A percentile compares a stretch with the other conserved stretches of the same genome.
Conservation (phyloP, 345 rosid species). For the Hibiscus mutabilis region DNA sequence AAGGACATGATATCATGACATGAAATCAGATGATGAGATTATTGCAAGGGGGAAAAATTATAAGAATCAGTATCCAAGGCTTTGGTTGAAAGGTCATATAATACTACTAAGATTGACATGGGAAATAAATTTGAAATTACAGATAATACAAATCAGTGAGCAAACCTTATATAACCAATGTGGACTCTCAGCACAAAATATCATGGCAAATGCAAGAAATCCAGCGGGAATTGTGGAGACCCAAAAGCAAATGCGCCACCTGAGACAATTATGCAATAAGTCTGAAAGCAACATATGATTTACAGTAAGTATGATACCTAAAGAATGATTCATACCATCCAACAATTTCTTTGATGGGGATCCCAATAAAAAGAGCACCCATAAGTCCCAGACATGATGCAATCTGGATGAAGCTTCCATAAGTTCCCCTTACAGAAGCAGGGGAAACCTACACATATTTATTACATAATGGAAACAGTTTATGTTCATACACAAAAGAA, state of each 20-base stretch:
- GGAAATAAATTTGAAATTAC: not conserved
- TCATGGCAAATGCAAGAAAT: constrained; percentile 67
- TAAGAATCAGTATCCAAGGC: not conserved
- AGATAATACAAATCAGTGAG: not conserved
- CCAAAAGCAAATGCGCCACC: constrained; percentile 99
- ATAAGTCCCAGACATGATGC: constrained; percentile 91
- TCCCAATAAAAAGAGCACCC: constrained; percentile 81
- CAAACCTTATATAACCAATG: constrained; percentile 91
- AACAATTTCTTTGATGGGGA: constrained; percentile 65
- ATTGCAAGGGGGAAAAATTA: not conserved
- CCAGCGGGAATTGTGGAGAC: constrained; percentile 79
- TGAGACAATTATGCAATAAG: constrained; percentile 14
- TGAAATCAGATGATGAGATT: not conserved
- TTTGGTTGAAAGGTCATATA: not conserved
- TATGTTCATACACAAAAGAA: constrained; percentile 19
- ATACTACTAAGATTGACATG: not conserved
- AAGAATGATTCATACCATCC: constrained; percentile 57
- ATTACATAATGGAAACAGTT: not conserved
- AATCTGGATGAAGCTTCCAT: constrained; percentile 91
- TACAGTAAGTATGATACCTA: not conserved
- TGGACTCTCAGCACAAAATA: constrained; percentile 81
- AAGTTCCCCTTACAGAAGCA: constrained; percentile 89
- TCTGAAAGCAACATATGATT: constrained; percentile 1
- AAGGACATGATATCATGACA: not conserved
- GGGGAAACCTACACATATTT: constrained; percentile 66